Percentiles rank a stretch among this genome's conserved stretches.
These are phyloP conservation scores for Juglanconis sp. DNA, from an alignment of 2,329 filamentous ascomycete genomes.

Conservation along the genomic window DNA sequence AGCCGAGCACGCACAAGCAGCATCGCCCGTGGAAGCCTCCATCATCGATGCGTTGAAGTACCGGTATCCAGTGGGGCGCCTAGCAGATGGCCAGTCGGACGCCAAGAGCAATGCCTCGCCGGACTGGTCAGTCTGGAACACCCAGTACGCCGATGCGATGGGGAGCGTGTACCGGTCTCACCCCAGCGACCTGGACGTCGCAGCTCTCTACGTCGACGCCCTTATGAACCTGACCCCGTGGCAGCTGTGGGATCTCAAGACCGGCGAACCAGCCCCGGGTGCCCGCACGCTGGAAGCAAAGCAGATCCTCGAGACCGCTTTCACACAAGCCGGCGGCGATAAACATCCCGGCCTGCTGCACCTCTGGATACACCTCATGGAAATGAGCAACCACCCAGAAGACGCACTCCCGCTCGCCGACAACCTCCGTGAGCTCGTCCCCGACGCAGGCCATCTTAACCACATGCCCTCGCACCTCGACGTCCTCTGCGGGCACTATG, in stretches of 20 bases:
- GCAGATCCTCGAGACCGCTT: slow-evolving; percentile 53
- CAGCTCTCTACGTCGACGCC: slow-evolving; percentile 48
- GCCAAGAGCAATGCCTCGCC: slow-evolving; percentile 39
- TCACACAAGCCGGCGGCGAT: slow-evolving; percentile 43
- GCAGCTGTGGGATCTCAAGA: slow-evolving; percentile 40
- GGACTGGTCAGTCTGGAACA: slow-evolving; percentile 50
- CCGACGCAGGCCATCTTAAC: slow-evolving; percentile 64
- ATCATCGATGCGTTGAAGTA: slow-evolving; percentile 60
- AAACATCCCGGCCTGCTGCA: slow-evolving; percentile 64
- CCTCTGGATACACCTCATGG: slow-evolving; percentile 42
- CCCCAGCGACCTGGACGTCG: slow-evolving; percentile 29
- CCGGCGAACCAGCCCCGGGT: slow-evolving; percentile 43
- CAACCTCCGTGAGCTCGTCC: slow-evolving; percentile 59
- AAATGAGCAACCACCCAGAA: slow-evolving; percentile 61
- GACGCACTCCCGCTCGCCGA: slow-evolving; percentile 59
- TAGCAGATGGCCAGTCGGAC: slow-evolving; percentile 16
- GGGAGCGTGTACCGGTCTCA: slow-evolving; percentile 31
- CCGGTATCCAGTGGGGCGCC: slow-evolving; percentile 50
- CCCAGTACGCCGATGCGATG: slow-evolving; percentile 58
- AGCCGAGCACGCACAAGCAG: slow-evolving; percentile 23
- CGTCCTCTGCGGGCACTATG: slow-evolving; percentile 69
- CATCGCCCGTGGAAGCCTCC: slow-evolving; percentile 54
- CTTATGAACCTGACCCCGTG: slow-evolving; percentile 48
- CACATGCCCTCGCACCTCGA: slow-evolving; percentile 75
- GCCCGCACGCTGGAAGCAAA: slow-evolving; percentile 59